Percentiles rank a stretch among this genome's conserved stretches.
phyloP scores from a whole-genome alignment of 805 yeast genomes.

The Torulaspora maleeae region DNA sequence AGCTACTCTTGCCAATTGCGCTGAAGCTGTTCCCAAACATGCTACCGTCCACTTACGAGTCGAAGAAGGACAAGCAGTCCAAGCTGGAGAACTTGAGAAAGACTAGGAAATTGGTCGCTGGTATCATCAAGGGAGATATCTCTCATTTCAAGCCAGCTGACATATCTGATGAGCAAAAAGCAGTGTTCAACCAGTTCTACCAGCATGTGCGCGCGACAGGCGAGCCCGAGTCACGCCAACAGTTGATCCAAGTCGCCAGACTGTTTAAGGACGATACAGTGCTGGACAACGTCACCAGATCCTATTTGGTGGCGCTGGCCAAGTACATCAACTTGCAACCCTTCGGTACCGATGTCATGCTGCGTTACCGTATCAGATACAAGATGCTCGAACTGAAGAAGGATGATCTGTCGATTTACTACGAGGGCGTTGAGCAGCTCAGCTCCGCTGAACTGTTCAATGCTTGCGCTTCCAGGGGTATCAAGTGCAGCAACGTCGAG shows the following conservation, averaged over 20 bases:
- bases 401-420: conserved; percentile 87
- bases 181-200: conserved; percentile 75
- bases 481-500: conserved; percentile 69
- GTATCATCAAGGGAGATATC: conserved; percentile 55
- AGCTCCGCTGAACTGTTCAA: conserved; percentile 73
- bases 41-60: conserved; percentile 88
- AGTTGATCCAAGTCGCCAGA: conserved; percentile 77
- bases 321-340: conserved; percentile 87
- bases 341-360: conserved; percentile 85
- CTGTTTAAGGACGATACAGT: conserved; percentile 90
- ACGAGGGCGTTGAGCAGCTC: conserved; percentile 86
- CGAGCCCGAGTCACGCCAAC: conserved; percentile 59
- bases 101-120: conserved; percentile 60
- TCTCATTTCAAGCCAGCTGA: conserved; percentile 64
- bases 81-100: conserved; percentile 52
- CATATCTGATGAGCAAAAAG: conserved; percentile 65
- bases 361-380: conserved; percentile 91
- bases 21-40: conserved; percentile 89
- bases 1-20: conserved; percentile 82
- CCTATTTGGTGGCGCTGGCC: conserved; percentile 88
- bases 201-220: conserved; percentile 60
- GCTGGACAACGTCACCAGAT: conserved; percentile 85
- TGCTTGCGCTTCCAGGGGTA: conserved; percentile 94
- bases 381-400: conserved; percentile 84
- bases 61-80: conserved; percentile 54